Percentiles rank a stretch among this genome's conserved stretches.
phyloP scores from a whole-genome alignment of 306 rosid species.

The Gastrolobium bilobum region DNA sequence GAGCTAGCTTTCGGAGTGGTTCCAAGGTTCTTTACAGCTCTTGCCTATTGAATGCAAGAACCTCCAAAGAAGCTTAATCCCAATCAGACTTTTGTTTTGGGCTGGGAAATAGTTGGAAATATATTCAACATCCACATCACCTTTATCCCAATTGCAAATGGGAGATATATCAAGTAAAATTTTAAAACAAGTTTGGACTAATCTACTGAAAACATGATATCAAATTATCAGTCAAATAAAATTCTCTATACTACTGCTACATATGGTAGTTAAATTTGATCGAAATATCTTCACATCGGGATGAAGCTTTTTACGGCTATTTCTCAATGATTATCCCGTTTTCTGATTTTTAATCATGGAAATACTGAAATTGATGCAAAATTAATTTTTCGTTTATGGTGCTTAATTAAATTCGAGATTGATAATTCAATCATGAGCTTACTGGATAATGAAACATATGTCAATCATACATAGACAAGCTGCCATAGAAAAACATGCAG shows the following conservation, averaged over 20 bases:
- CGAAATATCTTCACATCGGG: constrained; percentile 6
- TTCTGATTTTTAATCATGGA: constrained; percentile 10
- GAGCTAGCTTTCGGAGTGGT: too few species aligned
- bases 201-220: constrained; percentile 12
- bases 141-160: neutral
- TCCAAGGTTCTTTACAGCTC: too few species aligned
- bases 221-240: constrained; percentile 18
- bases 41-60: constrained; percentile 12
- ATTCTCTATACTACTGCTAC: constrained; percentile 1
- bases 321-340: neutral
- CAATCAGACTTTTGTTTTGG: neutral
- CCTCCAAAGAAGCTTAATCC: neutral
- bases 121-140: too few species aligned
- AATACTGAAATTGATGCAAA: constrained; percentile 21
- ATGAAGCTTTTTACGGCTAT: neutral
- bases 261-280: neutral
- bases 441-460: constrained; percentile 13
- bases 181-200: neutral
- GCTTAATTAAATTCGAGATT: neutral
- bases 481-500: neutral
- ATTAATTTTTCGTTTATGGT: neutral
- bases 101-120: neutral
- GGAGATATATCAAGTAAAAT: neutral
- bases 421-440: constrained; percentile 28
- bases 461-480: constrained; percentile 19